Evolutionary conservation across 2,329 filamentous ascomycete species (phyloP).

Genomic region (Sporothrix brunneoviolacea): DNA sequence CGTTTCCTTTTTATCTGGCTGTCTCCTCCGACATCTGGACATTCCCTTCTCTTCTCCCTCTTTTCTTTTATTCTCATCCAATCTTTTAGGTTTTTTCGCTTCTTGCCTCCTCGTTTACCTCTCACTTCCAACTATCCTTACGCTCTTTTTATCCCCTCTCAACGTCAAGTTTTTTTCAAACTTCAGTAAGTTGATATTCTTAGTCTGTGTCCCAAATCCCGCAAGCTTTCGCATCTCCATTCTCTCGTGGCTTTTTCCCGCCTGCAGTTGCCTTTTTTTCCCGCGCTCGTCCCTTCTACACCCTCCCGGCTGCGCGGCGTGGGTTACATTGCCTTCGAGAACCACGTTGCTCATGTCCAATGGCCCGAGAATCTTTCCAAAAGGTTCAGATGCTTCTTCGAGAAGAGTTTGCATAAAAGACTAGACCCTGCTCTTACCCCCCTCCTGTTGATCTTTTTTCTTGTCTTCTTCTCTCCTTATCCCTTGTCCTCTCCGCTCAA

Average conservation of each 20-base stretch:
- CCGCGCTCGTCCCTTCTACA: too few relatives aligned
- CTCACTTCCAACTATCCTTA: not conserved
- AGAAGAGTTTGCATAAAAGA: conserved; percentile 4
- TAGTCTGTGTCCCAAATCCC: too few relatives aligned
- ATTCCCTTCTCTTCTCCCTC: not conserved
- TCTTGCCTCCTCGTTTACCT: not conserved
- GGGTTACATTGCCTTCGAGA: too few relatives aligned
- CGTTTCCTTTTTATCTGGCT: conserved; percentile 7
- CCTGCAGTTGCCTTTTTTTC: too few relatives aligned
- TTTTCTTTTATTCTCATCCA: not conserved
- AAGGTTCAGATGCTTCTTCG: too few relatives aligned
- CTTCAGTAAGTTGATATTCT: too few relatives aligned
- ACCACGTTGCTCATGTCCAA: too few relatives aligned
- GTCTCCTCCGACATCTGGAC: not conserved
- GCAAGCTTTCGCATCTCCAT: too few relatives aligned
- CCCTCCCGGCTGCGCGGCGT: too few relatives aligned
- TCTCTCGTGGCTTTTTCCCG: too few relatives aligned
- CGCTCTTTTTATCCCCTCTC: not conserved
- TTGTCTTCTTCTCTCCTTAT: not conserved
- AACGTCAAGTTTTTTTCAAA: too few relatives aligned
- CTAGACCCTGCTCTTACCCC: not conserved
- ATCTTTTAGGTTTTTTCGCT: not conserved
- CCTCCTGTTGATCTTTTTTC: not conserved
- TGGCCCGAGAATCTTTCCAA: too few relatives aligned
- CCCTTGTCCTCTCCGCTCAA: not conserved